Evolutionary conservation across 345 rosid species (phyloP).

Genomic region (Lepidium sativum): DNA sequence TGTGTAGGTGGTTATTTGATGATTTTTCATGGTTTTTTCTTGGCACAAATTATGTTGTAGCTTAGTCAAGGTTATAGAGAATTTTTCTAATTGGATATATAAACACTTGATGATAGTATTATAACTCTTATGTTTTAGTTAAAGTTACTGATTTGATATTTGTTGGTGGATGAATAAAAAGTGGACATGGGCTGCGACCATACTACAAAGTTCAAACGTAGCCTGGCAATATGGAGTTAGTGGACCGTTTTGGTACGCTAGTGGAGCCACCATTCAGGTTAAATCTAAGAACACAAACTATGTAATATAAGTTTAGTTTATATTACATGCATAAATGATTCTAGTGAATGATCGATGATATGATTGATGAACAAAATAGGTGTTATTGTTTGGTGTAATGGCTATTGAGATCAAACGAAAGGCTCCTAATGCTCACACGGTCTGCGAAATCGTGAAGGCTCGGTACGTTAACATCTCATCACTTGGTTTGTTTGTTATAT

Average conservation of each 20-base stretch:
- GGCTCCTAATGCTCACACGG: conserved; percentile 90
- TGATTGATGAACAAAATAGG: too few relatives aligned
- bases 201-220: conserved; percentile 91
- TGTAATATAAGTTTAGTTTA: background rate
- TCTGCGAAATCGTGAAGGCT: conserved; percentile 90
- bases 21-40: too few relatives aligned
- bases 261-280: conserved; percentile 95
- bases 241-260: conserved; percentile 97
- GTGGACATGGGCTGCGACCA: conserved; percentile 99
- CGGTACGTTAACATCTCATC: conserved; percentile 35
- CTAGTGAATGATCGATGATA: background rate
- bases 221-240: conserved; percentile 93
- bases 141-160: background rate
- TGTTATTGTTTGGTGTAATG: conserved; percentile 92
- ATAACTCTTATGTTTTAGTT: background rate
- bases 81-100: too few relatives aligned
- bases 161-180: conserved; percentile 3
- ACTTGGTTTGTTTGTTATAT: too few relatives aligned
- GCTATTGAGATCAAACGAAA: conserved; percentile 95
- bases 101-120: too few relatives aligned
- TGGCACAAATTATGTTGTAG: too few relatives aligned
- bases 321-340: too few relatives aligned
- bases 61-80: too few relatives aligned
- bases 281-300: background rate
- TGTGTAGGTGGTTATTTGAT: too few relatives aligned